Evolutionary conservation across 148 eudicot species (phyloP).

Genomic region (Silene uniflora): DNA sequence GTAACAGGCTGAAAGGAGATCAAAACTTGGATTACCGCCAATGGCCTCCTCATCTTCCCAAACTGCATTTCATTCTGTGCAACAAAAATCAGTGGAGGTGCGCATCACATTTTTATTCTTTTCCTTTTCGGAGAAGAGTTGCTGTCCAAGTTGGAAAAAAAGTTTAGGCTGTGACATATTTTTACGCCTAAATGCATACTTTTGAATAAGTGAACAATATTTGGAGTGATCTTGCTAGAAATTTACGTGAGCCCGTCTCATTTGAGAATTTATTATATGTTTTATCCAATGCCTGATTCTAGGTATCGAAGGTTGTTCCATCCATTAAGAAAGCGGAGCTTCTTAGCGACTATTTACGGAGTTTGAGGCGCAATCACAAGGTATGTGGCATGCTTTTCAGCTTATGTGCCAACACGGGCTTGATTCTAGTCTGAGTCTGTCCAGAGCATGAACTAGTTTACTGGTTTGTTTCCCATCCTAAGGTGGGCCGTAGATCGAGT

Average conservation of each 20-base stretch:
- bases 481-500: too few relatives aligned
- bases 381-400: slow-evolving; percentile 26
- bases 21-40: slow-evolving; percentile 37
- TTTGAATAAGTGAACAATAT: background rate
- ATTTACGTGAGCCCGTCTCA: background rate
- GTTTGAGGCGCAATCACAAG: slow-evolving; percentile 66
- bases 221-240: too few relatives aligned
- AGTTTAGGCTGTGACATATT: background rate
- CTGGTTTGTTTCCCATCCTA: too few relatives aligned
- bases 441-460: too few relatives aligned
- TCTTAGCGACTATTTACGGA: slow-evolving; percentile 61
- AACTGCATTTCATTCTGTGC: slow-evolving; percentile 23
- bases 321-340: slow-evolving; percentile 37
- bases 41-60: slow-evolving; percentile 25
- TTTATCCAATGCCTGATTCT: background rate
- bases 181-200: background rate
- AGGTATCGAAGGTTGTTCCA: slow-evolving; percentile 25
- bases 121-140: background rate
- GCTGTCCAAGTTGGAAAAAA: background rate
- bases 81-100: slow-evolving; percentile 27
- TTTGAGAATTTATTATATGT: background rate
- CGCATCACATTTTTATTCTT: background rate
- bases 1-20: slow-evolving; percentile 57
- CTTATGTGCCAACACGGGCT: background rate
- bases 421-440: background rate